These are phyloP conservation scores for Phytophthora podocarpi DNA, from an alignment of 352 stramenopile species.

Conservation along the genomic window DNA sequence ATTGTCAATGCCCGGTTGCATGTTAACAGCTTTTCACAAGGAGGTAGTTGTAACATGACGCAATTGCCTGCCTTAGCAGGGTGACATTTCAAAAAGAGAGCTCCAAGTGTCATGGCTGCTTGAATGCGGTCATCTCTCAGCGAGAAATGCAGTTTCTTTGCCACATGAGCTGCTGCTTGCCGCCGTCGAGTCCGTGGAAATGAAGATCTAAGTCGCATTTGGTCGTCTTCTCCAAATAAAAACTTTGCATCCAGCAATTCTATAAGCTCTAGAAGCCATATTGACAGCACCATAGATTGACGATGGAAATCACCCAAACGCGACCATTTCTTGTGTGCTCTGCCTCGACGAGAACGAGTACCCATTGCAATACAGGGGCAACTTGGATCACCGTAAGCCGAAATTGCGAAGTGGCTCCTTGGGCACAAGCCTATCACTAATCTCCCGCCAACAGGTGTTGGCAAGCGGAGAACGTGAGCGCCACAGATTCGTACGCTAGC, in stretches of 20 bases:
- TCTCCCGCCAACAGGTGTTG: constrained; percentile 30
- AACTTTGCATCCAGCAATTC: constrained; percentile 50
- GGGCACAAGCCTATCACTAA: constrained; percentile 47
- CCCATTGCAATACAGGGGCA: constrained; percentile 16
- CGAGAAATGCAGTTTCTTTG: constrained; percentile 16
- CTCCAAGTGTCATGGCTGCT: constrained; percentile 36
- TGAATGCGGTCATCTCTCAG: background rate
- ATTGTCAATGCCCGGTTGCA: constrained; percentile 27
- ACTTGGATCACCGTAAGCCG: constrained; percentile 9
- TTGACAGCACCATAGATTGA: constrained; percentile 35
- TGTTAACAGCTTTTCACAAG: constrained; percentile 17
- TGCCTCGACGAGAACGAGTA: constrained; percentile 14
- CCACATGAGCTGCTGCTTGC: constrained; percentile 34
- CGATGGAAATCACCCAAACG: constrained; percentile 33
- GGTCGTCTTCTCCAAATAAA: constrained; percentile 29
- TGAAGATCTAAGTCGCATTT: background rate
- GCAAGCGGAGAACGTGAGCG: constrained; percentile 42
- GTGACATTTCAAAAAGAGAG: constrained; percentile 47
- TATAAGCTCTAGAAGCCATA: constrained; percentile 45
- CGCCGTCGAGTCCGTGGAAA: constrained; percentile 36
- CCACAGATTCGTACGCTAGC: constrained; percentile 22
- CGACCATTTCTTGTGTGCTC: constrained; percentile 31
- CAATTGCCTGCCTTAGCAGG: constrained; percentile 15
- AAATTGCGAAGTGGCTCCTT: constrained; percentile 39
- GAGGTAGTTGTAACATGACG: constrained; percentile 9